Percentiles rank a stretch among this genome's conserved stretches.
Conservation (phyloP, 768 basidiomycete species). For the Tephrocybe sp. region DNA sequence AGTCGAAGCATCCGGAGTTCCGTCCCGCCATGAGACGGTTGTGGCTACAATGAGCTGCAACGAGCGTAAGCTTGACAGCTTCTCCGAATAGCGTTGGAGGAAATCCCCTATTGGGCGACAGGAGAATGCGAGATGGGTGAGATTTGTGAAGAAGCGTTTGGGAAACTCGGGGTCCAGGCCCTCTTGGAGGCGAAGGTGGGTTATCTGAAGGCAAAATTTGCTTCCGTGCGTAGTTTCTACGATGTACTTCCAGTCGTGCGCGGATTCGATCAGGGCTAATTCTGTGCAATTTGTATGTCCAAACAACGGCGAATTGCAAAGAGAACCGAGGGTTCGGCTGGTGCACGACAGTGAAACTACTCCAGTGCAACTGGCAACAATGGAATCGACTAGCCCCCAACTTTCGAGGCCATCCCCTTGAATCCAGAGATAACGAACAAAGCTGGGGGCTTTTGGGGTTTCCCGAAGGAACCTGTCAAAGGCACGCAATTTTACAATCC, state of each 20-base stretch:
- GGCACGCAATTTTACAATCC: conserved; percentile 6
- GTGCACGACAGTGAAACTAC: conserved; percentile 13
- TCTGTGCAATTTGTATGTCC: conserved; percentile 13
- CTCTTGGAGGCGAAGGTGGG: conserved; percentile 15
- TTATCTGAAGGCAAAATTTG: conserved; percentile 11
- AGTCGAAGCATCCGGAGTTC: not conserved
- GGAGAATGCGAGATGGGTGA: conserved; percentile 18
- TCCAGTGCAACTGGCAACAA: conserved; percentile 7
- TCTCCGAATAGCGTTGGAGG: conserved; percentile 10
- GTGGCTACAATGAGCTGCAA: conserved; percentile 13
- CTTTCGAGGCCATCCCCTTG: conserved; percentile 8
- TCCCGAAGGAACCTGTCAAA: conserved; percentile 12
- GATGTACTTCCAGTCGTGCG: conserved; percentile 12
- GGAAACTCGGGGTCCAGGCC: conserved; percentile 16
- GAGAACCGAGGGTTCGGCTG: conserved; percentile 9
- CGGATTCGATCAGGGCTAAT: conserved; percentile 12
- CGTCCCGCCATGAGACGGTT: conserved; percentile 8
- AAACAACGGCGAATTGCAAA: conserved; percentile 10
- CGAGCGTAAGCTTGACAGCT: conserved; percentile 3
- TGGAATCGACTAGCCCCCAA: conserved; percentile 11
- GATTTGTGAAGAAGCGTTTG: conserved; percentile 7
- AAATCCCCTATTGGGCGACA: conserved; percentile 10
- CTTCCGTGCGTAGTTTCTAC: conserved; percentile 4
- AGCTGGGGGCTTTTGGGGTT: conserved; percentile 1
- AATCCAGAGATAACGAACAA: conserved; percentile 18